Percentiles rank a stretch among this genome's conserved stretches.
phyloP scores from a whole-genome alignment of 2,329 filamentous ascomycete genomes.

The Colletotrichum liriopes region DNA sequence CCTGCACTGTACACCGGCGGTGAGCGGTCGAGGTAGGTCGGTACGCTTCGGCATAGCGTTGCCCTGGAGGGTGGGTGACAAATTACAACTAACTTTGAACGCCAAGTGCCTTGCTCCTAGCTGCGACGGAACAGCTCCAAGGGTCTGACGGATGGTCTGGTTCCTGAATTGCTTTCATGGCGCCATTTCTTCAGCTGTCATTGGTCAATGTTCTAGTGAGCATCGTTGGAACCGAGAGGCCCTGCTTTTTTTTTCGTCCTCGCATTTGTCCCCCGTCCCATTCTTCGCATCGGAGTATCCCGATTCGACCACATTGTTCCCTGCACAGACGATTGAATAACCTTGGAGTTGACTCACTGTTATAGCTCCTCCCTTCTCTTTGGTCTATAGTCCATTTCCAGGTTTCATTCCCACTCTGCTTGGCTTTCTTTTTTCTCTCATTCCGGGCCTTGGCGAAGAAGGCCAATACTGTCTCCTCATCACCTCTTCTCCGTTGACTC shows the following conservation, averaged over 20 bases:
- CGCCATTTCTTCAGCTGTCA: background rate
- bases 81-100: conserved; percentile 23
- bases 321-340: conserved; percentile 14
- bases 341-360: conserved; percentile 29
- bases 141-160: conserved; percentile 31
- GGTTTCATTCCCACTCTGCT: background rate
- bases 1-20: conserved; percentile 23
- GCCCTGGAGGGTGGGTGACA: background rate
- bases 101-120: background rate
- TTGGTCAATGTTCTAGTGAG: conserved; percentile 28
- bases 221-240: conserved; percentile 18
- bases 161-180: conserved; percentile 35
- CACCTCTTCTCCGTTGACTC: background rate
- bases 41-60: conserved; percentile 39
- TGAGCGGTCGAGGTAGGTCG: conserved; percentile 34
- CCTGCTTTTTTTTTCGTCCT: conserved; percentile 37
- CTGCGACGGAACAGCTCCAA: background rate
- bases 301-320: conserved; percentile 34
- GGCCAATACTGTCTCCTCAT: background rate
- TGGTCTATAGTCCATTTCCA: background rate
- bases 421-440: background rate
- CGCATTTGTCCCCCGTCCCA: conserved; percentile 36
- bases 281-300: conserved; percentile 19
- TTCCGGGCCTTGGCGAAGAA: background rate
- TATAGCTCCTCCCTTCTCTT: background rate